Conservation (phyloP, 2,329 filamentous ascomycete species). For the Phaeosphaeria sp. region DNA sequence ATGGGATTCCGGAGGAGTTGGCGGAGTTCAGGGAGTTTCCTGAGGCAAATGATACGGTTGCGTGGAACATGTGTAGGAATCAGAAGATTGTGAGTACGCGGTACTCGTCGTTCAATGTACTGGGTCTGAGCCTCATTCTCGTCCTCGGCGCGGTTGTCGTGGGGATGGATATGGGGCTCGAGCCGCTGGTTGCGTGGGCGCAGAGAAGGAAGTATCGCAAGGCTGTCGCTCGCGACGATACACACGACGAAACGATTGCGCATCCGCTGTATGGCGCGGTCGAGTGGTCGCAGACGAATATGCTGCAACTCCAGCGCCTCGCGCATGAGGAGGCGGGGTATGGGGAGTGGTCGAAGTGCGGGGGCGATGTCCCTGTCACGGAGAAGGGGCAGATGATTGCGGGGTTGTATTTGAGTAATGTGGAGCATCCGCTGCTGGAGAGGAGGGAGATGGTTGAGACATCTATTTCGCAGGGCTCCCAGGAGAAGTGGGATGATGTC, state of each 20-base stretch:
- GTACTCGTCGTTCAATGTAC: conserved; percentile 29
- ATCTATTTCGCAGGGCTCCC: too few species aligned
- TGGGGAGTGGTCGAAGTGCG: conserved; percentile 10
- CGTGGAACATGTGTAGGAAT: conserved; percentile 19
- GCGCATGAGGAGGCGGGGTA: conserved; percentile 26
- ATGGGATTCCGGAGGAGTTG: conserved; percentile 8
- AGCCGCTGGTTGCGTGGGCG: conserved; percentile 9
- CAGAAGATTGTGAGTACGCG: conserved; percentile 27
- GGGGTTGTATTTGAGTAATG: not conserved
- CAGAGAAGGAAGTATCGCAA: conserved; percentile 8
- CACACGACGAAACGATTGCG: conserved; percentile 1
- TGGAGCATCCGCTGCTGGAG: conserved; percentile 13
- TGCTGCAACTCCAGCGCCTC: conserved; percentile 29
- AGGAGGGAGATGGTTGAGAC: not conserved
- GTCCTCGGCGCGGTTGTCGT: conserved; percentile 24
- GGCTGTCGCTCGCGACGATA: not conserved
- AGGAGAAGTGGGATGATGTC: conserved; percentile 10
- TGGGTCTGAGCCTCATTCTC: conserved; percentile 25
- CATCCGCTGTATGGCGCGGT: conserved; percentile 11
- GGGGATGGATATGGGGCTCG: conserved; percentile 15
- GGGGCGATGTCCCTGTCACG: conserved; percentile 14
- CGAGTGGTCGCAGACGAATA: conserved; percentile 20
- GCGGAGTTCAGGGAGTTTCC: conserved; percentile 11
- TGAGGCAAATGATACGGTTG: conserved; percentile 9
- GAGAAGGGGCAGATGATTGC: conserved; percentile 4